Percentiles rank a stretch among this genome's conserved stretches.
Evolutionary conservation across 2,329 filamentous ascomycete genomes (phyloP).

Genomic region (Fusarium mundagurra): DNA sequence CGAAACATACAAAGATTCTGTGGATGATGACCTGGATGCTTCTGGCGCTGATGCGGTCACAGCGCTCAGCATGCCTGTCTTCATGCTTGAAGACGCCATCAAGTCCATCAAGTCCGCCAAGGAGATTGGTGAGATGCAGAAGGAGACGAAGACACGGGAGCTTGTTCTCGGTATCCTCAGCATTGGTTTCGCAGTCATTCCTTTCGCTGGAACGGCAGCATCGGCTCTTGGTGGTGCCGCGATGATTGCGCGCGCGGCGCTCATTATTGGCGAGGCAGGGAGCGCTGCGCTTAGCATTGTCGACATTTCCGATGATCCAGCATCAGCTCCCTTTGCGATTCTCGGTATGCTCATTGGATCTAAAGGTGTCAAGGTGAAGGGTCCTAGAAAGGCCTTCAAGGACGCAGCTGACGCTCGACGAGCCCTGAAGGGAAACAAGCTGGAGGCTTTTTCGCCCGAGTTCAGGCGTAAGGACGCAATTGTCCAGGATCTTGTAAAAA

Average conservation of each 20-base stretch:
- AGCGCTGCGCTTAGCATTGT: slow-evolving; percentile 36
- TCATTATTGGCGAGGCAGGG: slow-evolving; percentile 35
- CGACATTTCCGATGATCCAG: slow-evolving; percentile 37
- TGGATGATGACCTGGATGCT: not conserved
- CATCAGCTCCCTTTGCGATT: slow-evolving; percentile 42
- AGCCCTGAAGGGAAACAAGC: not conserved
- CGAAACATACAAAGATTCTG: fast-evolving
- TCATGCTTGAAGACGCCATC: slow-evolving; percentile 39
- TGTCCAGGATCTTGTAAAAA: not conserved
- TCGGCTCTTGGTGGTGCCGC: not conserved
- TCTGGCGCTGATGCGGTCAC: not conserved
- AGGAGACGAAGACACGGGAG: slow-evolving; percentile 33
- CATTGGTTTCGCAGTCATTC: not conserved
- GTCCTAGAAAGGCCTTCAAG: not conserved
- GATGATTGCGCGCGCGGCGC: not conserved
- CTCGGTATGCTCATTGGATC: slow-evolving; percentile 32
- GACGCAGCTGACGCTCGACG: not conserved
- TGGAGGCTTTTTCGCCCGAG: not conserved
- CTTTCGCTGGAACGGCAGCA: not conserved
- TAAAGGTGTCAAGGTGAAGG: not conserved
- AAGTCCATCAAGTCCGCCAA: slow-evolving; percentile 40
- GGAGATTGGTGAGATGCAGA: slow-evolving; percentile 36
- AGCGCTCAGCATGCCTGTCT: slow-evolving; percentile 3
- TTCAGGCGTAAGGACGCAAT: not conserved
- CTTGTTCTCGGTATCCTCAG: slow-evolving; percentile 48